Percentiles rank a stretch among this genome's conserved stretches.
Conservation (phyloP, 441 rosid genomes). For the Arabidopsis lyrata region DNA sequence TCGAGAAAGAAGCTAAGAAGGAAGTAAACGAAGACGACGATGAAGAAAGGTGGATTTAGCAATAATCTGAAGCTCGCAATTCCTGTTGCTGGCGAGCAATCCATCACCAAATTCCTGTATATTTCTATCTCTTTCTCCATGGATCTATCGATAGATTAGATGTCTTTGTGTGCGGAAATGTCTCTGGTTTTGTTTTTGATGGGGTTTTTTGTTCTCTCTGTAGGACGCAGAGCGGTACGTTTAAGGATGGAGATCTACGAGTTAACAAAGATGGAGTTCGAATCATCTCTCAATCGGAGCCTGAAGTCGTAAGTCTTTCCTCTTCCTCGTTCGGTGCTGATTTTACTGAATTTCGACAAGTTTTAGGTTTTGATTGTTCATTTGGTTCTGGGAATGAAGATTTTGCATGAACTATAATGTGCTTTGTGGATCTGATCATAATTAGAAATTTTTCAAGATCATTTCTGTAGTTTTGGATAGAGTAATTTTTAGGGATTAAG, state of each 20-base stretch:
- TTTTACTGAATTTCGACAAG: constrained; percentile 9
- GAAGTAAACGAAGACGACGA: constrained; percentile 4
- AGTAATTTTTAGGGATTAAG: neutral
- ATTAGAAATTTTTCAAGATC: neutral
- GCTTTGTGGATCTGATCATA: constrained; percentile 29
- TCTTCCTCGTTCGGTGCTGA: neutral
- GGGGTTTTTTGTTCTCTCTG: constrained; percentile 12
- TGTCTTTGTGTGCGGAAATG: constrained; percentile 15
- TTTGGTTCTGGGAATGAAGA: neutral
- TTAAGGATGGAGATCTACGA: constrained; percentile 89
- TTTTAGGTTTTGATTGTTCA: neutral
- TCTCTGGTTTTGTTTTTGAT: constrained; percentile 6
- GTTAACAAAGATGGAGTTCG: constrained; percentile 94
- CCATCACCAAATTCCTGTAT: constrained; percentile 82
- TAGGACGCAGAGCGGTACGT: constrained; percentile 92
- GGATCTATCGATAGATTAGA: neutral
- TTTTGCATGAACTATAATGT: constrained; percentile 8
- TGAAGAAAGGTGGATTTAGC: constrained; percentile 61
- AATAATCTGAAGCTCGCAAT: constrained; percentile 71
- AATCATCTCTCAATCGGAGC: constrained; percentile 60
- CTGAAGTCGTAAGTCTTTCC: constrained; percentile 61
- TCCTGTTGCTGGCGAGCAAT: constrained; percentile 60
- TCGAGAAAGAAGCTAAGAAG: neutral
- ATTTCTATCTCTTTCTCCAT: neutral
- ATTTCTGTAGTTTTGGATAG: neutral